Evolutionary conservation across 192 early-diverging fungal genomes (phyloP).

Genomic region (Obelidium mucronatum): DNA sequence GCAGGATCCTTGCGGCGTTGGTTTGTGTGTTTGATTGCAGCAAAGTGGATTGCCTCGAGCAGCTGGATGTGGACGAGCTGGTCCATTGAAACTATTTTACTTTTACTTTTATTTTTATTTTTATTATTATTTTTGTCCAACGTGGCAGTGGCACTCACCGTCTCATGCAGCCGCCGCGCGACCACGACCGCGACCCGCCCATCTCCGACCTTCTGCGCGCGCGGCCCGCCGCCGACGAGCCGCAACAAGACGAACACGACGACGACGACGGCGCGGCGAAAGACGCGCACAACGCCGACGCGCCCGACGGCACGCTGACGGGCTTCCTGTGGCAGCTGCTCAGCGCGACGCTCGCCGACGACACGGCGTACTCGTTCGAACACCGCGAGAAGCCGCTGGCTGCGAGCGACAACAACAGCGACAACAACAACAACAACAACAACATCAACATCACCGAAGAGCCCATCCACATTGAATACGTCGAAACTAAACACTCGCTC

Average conservation of each 20-base stretch:
- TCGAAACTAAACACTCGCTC: conserved; percentile 20
- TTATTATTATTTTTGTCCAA: too few relatives aligned
- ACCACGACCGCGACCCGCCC: too few relatives aligned
- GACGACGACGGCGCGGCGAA: neutral
- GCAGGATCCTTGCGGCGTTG: conserved; percentile 63
- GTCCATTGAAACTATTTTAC: too few relatives aligned
- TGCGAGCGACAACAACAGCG: neutral
- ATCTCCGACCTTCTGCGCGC: too few relatives aligned
- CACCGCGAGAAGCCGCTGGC: neutral
- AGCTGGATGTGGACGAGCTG: too few relatives aligned
- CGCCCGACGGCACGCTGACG: neutral
- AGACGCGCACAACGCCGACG: neutral
- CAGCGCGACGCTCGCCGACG: conserved; percentile 2
- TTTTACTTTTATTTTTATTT: too few relatives aligned
- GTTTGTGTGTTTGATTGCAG: conserved; percentile 57
- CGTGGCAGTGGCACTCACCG: too few relatives aligned
- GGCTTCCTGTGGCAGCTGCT: conserved; percentile 20
- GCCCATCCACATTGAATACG: conserved; percentile 32
- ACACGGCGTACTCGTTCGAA: conserved; percentile 2
- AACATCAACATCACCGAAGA: neutral
- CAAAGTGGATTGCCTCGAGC: conserved; percentile 60
- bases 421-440: neutral
- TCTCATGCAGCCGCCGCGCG: too few relatives aligned
- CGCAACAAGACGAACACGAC: too few relatives aligned
- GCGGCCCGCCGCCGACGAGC: too few relatives aligned